Evolutionary conservation across 2,329 filamentous ascomycete genomes (phyloP).

Genomic region (Penicillium sp.): DNA sequence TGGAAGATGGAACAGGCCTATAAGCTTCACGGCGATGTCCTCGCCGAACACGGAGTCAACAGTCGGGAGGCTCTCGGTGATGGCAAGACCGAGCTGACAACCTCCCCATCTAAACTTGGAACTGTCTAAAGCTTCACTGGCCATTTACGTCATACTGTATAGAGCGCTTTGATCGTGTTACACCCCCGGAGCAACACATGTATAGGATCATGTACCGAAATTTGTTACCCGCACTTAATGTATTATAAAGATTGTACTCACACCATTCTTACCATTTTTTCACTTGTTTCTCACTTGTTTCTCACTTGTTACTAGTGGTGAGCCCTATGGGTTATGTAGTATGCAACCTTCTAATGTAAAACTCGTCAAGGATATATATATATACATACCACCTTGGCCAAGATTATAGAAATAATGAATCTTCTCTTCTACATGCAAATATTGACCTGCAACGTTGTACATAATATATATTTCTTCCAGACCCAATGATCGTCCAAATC

Average conservation of each 20-base stretch:
- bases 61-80: background rate
- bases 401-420: too few relatives aligned
- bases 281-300: background rate
- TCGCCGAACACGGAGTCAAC: conserved; percentile 18
- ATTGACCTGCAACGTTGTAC: background rate
- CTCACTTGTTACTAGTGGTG: background rate
- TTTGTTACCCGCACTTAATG: background rate
- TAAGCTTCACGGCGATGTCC: conserved; percentile 32
- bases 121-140: background rate
- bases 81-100: background rate
- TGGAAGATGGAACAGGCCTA: conserved; percentile 48
- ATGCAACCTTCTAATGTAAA: background rate
- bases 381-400: background rate
- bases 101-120: background rate
- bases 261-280: too few relatives aligned
- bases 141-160: background rate
- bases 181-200: background rate
- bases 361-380: background rate
- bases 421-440: background rate
- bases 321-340: too few relatives aligned
- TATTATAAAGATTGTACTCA: background rate
- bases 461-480: background rate
- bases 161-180: background rate
- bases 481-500: background rate
- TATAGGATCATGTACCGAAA: background rate